Evolutionary conservation across 208 protist species (phyloP).

Genomic region (Leptomonas pyrrhocoris): DNA sequence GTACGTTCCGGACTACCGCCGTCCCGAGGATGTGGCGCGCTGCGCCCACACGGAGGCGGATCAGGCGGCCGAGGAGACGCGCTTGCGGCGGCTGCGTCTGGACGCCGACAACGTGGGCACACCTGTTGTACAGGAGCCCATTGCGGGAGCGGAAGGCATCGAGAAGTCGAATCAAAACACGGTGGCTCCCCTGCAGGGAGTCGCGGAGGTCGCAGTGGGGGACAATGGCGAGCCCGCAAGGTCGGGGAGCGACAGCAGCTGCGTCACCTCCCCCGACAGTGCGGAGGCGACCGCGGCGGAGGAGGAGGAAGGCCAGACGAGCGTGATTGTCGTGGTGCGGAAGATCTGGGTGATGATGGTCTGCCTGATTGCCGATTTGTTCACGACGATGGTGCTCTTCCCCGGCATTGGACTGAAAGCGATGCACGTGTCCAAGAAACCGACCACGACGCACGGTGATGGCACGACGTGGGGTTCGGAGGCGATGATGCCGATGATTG

Average conservation of each 20-base stretch:
- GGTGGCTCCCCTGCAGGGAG: not conserved
- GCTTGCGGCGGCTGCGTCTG: too few relatives aligned
- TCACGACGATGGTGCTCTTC: conserved; percentile 43
- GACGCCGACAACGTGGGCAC: too few relatives aligned
- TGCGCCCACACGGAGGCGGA: conserved; percentile 12
- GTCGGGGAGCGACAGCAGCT: conserved; percentile 1
- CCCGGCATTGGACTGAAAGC: conserved; percentile 44
- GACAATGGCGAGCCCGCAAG: not conserved
- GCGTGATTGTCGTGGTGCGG: conserved; percentile 29
- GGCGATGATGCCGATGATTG: conserved; percentile 43
- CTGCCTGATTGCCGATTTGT: conserved; percentile 35
- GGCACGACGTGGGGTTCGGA: conserved; percentile 29
- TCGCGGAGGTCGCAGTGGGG: not conserved
- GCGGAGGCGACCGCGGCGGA: not conserved
- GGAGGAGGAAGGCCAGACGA: conserved; percentile 23
- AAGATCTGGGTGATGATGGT: conserved; percentile 52
- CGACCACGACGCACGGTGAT: not conserved
- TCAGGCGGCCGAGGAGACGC: conserved; percentile 20
- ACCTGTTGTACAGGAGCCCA: not conserved
- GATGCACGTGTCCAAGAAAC: conserved; percentile 21
- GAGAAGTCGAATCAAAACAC: not conserved
- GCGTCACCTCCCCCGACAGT: not conserved
- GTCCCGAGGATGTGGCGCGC: conserved; percentile 5
- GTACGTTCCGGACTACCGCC: conserved; percentile 32
- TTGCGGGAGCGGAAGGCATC: not conserved